Conservation (phyloP, 1,139 yeast genomes). For the Geotrichum bryndzae region DNA sequence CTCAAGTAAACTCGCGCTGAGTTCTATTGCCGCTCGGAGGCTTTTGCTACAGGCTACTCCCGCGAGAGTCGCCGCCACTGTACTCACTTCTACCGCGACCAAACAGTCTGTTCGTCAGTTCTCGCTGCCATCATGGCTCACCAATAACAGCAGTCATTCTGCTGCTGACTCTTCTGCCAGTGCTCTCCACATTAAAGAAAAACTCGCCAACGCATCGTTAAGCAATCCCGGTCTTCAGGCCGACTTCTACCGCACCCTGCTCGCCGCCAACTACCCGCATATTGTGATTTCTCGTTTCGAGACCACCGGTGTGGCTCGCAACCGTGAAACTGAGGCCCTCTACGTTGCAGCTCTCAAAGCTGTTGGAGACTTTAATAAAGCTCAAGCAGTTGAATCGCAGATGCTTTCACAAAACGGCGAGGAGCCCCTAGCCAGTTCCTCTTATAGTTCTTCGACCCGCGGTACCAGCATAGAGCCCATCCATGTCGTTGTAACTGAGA, state of each 20-base stretch:
- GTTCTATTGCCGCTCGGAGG: not conserved
- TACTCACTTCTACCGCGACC: not conserved
- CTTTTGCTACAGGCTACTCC: not conserved
- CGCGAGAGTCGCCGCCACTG: not conserved
- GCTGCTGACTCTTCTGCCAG: constrained; percentile 1
- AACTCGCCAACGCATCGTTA: constrained; percentile 69
- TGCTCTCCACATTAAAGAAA: constrained; percentile 42
- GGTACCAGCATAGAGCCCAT: constrained; percentile 60
- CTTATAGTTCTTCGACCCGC: constrained; percentile 8
- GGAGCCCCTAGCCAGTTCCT: constrained; percentile 3
- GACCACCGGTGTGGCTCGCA: constrained; percentile 80
- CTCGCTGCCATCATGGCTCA: not conserved
- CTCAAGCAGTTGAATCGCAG: constrained; percentile 44
- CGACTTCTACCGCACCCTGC: constrained; percentile 64
- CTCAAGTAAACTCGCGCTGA: not conserved
- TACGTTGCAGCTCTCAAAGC: constrained; percentile 76
- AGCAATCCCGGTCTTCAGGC: constrained; percentile 69
- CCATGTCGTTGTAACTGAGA: constrained; percentile 85
- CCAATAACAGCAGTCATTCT: not conserved
- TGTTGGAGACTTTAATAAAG: constrained; percentile 72
- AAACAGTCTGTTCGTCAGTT: not conserved
- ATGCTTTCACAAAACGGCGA: constrained; percentile 16
- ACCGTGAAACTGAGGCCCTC: constrained; percentile 67
- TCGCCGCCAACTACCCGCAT: constrained; percentile 82
- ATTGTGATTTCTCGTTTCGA: constrained; percentile 89